Conservation (phyloP, 2,329 filamentous ascomycete genomes). For the Fonsecaea pedrosoi region DNA sequence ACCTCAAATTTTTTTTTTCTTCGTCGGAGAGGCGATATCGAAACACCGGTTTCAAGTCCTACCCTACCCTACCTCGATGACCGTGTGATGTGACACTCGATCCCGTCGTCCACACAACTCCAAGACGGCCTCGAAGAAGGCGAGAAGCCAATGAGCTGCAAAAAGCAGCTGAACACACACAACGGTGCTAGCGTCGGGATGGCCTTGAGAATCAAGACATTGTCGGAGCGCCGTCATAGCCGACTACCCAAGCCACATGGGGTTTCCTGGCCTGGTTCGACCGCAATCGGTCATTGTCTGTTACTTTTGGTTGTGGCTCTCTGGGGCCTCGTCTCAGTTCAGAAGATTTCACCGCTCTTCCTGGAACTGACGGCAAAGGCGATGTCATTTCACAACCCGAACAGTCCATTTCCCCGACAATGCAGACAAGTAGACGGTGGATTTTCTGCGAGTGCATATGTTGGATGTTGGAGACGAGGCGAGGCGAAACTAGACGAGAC, state of each 20-base stretch:
- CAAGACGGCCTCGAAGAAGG: not conserved
- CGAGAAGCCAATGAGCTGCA: not conserved
- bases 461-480: too few relatives aligned
- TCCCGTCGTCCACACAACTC: not conserved
- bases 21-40: not conserved
- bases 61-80: not conserved
- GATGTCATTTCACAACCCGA: too few relatives aligned
- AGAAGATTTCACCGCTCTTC: too few relatives aligned
- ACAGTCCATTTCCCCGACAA: too few relatives aligned
- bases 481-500: too few relatives aligned
- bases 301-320: too few relatives aligned
- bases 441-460: too few relatives aligned
- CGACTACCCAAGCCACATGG: not conserved
- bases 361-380: too few relatives aligned
- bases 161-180: not conserved
- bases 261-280: too few relatives aligned
- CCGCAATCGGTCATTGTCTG: too few relatives aligned
- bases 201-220: not conserved
- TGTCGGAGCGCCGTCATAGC: not conserved
- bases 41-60: not conserved
- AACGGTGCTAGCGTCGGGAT: not conserved
- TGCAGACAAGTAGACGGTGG: too few relatives aligned
- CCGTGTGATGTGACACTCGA: not conserved
- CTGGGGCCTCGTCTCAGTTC: too few relatives aligned
- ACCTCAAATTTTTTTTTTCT: not conserved